These are phyloP conservation scores for Arachis monticola DNA, from an alignment of 331 rosid species.

Conservation along the genomic window DNA sequence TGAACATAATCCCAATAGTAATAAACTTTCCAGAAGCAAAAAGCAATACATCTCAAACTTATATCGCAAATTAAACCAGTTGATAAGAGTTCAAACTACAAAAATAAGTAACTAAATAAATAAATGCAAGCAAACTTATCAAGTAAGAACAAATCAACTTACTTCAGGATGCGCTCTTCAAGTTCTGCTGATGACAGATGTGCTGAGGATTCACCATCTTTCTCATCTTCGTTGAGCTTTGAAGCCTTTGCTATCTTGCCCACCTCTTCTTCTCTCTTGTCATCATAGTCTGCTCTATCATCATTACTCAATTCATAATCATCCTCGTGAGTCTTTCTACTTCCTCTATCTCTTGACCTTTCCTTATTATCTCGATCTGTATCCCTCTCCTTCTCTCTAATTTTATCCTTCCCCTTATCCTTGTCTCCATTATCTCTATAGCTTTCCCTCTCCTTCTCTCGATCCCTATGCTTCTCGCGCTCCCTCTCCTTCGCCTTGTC, in stretches of 20 bases:
- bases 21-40: conserved; percentile 13
- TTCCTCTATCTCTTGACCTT: conserved; percentile 56
- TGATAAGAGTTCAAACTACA: conserved; percentile 1
- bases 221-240: conserved; percentile 47
- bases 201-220: conserved; percentile 43
- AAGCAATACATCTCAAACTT: conserved; percentile 20
- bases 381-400: conserved; percentile 66
- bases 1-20: conserved; percentile 8
- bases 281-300: conserved; percentile 51
- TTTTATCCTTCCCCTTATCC: conserved; percentile 62
- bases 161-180: conserved; percentile 76
- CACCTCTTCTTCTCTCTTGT: conserved; percentile 58
- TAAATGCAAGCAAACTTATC: conserved; percentile 4
- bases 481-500: conserved; percentile 59
- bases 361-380: conserved; percentile 67
- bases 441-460: conserved; percentile 62
- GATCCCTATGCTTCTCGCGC: conserved; percentile 61
- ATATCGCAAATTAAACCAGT: conserved; percentile 29
- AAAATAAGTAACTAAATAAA: not conserved
- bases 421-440: conserved; percentile 54
- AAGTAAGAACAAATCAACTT: conserved; percentile 35
- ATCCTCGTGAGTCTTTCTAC: conserved; percentile 57
- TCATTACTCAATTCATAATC: conserved; percentile 57
- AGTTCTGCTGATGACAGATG: conserved; percentile 56
- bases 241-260: conserved; percentile 53